Evolutionary conservation across 2,329 filamentous ascomycete species (phyloP).

Genomic region (Ophiosphaerella herpotricha): DNA sequence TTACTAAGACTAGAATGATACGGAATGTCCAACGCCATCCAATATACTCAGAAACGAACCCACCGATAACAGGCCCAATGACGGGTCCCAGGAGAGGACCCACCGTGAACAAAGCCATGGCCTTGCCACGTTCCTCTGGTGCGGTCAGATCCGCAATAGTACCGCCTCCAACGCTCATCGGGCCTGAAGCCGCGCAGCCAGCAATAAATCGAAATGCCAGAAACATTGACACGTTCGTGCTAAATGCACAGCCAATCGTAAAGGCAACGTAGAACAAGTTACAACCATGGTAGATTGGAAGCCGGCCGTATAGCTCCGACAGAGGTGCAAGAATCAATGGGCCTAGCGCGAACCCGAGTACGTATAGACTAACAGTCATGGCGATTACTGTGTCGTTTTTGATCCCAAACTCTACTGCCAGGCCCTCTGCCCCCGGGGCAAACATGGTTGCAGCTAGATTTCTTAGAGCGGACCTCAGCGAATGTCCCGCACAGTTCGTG

Average conservation of each 20-base stretch:
- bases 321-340: constrained; percentile 32
- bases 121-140: constrained; percentile 21
- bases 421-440: too few relatives aligned
- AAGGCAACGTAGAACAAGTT: constrained; percentile 64
- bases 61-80: constrained; percentile 21
- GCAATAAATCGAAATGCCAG: constrained; percentile 58
- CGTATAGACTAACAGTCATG: constrained; percentile 17
- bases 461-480: constrained; percentile 12
- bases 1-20: not conserved
- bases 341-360: constrained; percentile 35
- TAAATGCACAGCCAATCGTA: constrained; percentile 57
- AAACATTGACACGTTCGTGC: constrained; percentile 48
- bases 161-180: constrained; percentile 3
- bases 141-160: constrained; percentile 29
- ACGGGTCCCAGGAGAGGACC: constrained; percentile 23
- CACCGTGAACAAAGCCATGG: constrained; percentile 25
- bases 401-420: too few relatives aligned
- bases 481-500: not conserved
- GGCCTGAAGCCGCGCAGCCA: constrained; percentile 8
- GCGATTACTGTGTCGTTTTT: constrained; percentile 12
- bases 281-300: constrained; percentile 56
- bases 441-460: too few relatives aligned
- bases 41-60: constrained; percentile 14
- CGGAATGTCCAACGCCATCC: constrained; percentile 25
- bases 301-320: constrained; percentile 33